phyloP scores from a whole-genome alignment of 1,139 yeast genomes.

The Geotrichum australiense region DNA sequence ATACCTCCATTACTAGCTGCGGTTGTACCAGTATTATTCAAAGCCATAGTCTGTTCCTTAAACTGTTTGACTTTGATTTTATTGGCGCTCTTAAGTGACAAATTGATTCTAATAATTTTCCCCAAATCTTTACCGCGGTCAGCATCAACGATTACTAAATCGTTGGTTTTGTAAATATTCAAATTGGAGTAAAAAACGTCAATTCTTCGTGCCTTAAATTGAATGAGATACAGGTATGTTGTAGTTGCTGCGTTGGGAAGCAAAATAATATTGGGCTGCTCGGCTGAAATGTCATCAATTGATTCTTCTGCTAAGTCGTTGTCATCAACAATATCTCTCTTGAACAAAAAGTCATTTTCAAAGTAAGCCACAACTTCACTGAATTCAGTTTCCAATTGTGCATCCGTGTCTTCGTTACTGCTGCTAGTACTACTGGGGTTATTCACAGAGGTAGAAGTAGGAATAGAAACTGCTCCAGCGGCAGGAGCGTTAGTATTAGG shows the following conservation, averaged over 20 bases:
- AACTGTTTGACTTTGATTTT: constrained; percentile 76
- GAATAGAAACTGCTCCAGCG: too few species aligned
- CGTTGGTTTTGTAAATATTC: constrained; percentile 54
- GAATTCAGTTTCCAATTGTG: neutral
- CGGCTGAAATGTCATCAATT: constrained; percentile 1
- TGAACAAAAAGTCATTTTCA: neutral
- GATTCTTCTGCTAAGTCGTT: constrained; percentile 1
- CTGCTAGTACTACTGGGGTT: too few species aligned
- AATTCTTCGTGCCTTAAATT: constrained; percentile 78
- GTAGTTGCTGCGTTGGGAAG: neutral
- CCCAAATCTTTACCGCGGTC: constrained; percentile 94
- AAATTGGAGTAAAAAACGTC: constrained; percentile 75
- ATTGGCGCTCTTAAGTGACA: constrained; percentile 70
- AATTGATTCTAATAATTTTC: constrained; percentile 57
- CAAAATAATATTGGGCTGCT: constrained; percentile 1
- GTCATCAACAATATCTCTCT: constrained; percentile 18
- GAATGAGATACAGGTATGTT: constrained; percentile 52
- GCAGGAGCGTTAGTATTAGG: neutral
- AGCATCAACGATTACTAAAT: constrained; percentile 93
- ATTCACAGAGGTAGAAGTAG: too few species aligned
- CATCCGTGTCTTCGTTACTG: neutral
- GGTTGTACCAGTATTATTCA: constrained; percentile 33
- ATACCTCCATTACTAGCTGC: constrained; percentile 23
- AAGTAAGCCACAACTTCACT: neutral
- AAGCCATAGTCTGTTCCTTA: constrained; percentile 62